Percentiles rank a stretch among this genome's conserved stretches.
Evolutionary conservation across 1,284 basidiomycete species (phyloP).

Genomic region (Abortiporus biennis): DNA sequence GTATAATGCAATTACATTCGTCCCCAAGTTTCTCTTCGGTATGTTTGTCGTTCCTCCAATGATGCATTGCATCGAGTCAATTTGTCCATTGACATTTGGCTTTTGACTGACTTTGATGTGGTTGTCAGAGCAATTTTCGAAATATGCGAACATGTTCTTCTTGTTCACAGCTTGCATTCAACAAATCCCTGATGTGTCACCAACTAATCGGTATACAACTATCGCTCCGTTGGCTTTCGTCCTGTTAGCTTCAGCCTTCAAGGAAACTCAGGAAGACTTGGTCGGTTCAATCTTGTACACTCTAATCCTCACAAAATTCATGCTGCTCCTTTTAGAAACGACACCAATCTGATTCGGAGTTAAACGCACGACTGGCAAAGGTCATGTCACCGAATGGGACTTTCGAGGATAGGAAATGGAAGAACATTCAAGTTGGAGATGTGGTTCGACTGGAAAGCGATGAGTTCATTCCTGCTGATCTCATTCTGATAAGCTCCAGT

Average conservation of each 20-base stretch:
- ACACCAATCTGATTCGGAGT: slow-evolving; percentile 89
- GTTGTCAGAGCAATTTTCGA: slow-evolving; percentile 87
- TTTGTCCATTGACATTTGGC: background rate
- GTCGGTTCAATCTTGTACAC: slow-evolving; percentile 33
- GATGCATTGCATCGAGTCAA: background rate
- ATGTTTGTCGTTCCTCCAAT: slow-evolving; percentile 2
- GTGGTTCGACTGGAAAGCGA: slow-evolving; percentile 87
- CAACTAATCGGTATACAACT: slow-evolving; percentile 94
- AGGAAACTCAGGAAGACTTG: slow-evolving; percentile 94
- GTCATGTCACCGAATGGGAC: slow-evolving; percentile 62
- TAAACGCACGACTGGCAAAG: slow-evolving; percentile 82
- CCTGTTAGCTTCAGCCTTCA: slow-evolving; percentile 92
- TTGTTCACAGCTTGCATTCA: slow-evolving; percentile 98
- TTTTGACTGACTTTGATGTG: background rate
- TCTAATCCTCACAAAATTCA: slow-evolving; percentile 9
- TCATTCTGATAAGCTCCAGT: slow-evolving; percentile 83
- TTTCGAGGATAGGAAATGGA: slow-evolving; percentile 84
- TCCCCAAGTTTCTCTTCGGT: slow-evolving; percentile 94
- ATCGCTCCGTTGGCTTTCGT: slow-evolving; percentile 90
- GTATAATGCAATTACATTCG: slow-evolving; percentile 86
- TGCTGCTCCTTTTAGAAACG: slow-evolving; percentile 61
- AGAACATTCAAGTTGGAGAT: slow-evolving; percentile 88
- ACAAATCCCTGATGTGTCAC: slow-evolving; percentile 97
- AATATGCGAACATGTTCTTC: slow-evolving; percentile 99
- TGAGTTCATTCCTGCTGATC: slow-evolving; percentile 95